A percentile compares a stretch with the other conserved stretches of the same genome.
phyloP scores from a whole-genome alignment of 2,329 filamentous ascomycete genomes.

The Tolypocladium amazonense region DNA sequence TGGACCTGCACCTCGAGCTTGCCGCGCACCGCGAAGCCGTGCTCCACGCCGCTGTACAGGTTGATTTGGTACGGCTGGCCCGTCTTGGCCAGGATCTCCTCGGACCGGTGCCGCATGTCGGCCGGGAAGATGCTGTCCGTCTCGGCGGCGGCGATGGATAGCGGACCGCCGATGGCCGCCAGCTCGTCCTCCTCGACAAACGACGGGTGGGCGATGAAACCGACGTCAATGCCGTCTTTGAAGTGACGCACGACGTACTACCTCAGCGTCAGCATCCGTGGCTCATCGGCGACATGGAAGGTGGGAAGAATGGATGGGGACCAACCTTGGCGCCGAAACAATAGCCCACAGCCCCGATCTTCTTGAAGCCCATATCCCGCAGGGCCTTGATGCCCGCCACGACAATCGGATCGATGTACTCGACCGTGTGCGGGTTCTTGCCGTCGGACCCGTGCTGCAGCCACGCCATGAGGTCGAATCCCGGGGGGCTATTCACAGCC shows the following conservation, averaged over 20 bases:
- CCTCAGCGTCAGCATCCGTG: constrained; percentile 16
- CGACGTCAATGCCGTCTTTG: constrained; percentile 43
- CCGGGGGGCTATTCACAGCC: constrained; percentile 12
- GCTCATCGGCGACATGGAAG: background rate
- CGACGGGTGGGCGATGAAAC: constrained; percentile 55
- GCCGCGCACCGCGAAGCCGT: constrained; percentile 65
- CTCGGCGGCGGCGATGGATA: constrained; percentile 54
- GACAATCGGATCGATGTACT: constrained; percentile 22
- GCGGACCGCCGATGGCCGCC: constrained; percentile 40
- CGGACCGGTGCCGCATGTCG: constrained; percentile 43
- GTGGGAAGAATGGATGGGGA: constrained; percentile 15
- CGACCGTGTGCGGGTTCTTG: constrained; percentile 31
- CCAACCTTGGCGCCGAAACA: constrained; percentile 54
- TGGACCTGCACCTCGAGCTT: constrained; percentile 40
- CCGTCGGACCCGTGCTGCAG: constrained; percentile 31
- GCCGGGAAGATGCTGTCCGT: constrained; percentile 48
- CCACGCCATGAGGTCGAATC: constrained; percentile 22
- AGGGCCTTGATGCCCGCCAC: constrained; percentile 40
- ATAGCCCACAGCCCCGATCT: constrained; percentile 49
- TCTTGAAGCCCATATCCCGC: constrained; percentile 37
- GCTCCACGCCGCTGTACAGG: constrained; percentile 56
- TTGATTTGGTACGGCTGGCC: constrained; percentile 54
- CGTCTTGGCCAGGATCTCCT: constrained; percentile 45
- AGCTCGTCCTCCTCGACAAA: constrained; percentile 51
- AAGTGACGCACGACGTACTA: constrained; percentile 61